Evolutionary conservation across 441 rosid species (phyloP).

Genomic region (Adansonia madagascariensis): DNA sequence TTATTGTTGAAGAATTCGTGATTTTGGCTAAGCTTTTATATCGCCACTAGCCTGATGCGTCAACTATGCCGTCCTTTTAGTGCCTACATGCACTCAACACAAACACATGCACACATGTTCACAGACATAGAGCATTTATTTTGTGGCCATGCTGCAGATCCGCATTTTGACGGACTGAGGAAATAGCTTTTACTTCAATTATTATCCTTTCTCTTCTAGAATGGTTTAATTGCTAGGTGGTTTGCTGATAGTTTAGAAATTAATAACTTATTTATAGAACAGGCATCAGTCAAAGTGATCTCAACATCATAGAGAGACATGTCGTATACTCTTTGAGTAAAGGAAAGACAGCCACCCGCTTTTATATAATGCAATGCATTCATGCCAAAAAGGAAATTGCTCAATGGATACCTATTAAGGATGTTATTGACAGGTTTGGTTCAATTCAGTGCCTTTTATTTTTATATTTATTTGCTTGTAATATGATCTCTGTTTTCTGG

Average conservation of each 20-base stretch:
- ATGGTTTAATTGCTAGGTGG: background rate
- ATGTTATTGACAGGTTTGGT: conserved; percentile 59
- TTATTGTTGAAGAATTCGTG: background rate
- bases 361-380: conserved; percentile 75
- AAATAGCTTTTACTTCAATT: background rate
- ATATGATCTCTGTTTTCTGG: conserved; percentile 11
- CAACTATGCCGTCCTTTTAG: background rate
- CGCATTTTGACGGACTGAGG: background rate
- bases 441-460: conserved; percentile 13
- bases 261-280: conserved; percentile 32
- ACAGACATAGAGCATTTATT: background rate
- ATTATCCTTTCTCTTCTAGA: background rate
- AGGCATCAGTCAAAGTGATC: conserved; percentile 58
- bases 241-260: conserved; percentile 22
- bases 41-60: background rate
- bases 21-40: background rate
- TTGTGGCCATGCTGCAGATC: background rate
- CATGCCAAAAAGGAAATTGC: conserved; percentile 35
- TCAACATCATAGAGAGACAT: conserved; percentile 66
- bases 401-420: conserved; percentile 45
- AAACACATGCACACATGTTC: background rate
- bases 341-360: conserved; percentile 62
- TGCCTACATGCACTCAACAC: background rate
- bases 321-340: conserved; percentile 60
- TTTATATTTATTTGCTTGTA: background rate